Base-by-base conservation (phyloP, 106 monocot genomes). In the Allium fistulosum region DNA sequence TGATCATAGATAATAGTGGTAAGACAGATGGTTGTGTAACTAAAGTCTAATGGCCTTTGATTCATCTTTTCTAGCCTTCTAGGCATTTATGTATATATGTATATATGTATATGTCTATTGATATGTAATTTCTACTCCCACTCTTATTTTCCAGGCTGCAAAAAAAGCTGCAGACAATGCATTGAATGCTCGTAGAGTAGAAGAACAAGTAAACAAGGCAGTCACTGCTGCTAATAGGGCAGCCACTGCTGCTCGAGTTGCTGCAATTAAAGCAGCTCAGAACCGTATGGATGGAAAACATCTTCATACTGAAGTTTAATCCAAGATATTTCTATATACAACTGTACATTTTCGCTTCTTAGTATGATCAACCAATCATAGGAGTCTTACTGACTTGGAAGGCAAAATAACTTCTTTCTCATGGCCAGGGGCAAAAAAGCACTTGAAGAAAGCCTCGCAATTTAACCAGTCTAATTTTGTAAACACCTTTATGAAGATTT, bases 241-340 rank as follows among this genome's bases (percentile, higher is more conserved):
- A 13, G 84, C 84, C 26, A 80, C 65, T 15, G 76, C 80, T 7
- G 84, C 84, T 62, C 63, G 84, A 52, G 80, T 84, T 47, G 84
- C 84, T 10, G 80, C 84, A 5, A 67, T 84, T 53, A 84, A 80
- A 63, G 84, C 84, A 5, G 84, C 77, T 28, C 80, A 84, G 73
- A 84, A 71, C 58, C 57, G 65, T 47, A 77, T 77, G 70, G 57
- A 71, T 6, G 77, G 77, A 5, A 77, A 66, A 50, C 66, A 71
- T 70, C 70, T 70, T 37, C 49, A 58, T 17, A 66, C 51, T 45
- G 71, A 66, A 18, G 77, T 52, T 13, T 77, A 15, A 65, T 55
- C 15, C 11, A 55, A 4, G 37, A 37, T 2, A 37, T 37, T 37
- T 5, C 37, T 37, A 37, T 37, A 37, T 37, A 37, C 37, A 37